Conservation (phyloP, 805 yeast species). For the Kockiozyma suomiensis region DNA sequence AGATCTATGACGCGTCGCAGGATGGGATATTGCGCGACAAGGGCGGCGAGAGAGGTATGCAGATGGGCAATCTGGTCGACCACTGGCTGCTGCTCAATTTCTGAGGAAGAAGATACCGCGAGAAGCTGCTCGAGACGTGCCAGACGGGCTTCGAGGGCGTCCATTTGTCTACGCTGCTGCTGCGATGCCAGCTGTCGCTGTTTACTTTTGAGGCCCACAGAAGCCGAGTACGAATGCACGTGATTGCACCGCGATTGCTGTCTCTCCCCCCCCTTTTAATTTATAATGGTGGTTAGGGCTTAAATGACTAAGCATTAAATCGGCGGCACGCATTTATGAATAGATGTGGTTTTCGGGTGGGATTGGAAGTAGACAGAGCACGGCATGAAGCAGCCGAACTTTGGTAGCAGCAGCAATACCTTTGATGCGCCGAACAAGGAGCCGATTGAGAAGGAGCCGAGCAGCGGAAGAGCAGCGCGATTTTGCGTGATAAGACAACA, state of each 20-base stretch:
- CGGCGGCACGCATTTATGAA: no score
- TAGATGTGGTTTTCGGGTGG: no score
- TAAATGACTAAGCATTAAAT: no score
- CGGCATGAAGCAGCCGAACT: no score
- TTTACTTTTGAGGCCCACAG: neutral
- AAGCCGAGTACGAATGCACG: neutral
- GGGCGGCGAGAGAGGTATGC: neutral
- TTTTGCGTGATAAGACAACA: neutral
- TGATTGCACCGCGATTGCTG: neutral
- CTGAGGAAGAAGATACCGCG: neutral
- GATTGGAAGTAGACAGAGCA: no score
- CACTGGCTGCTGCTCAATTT: neutral
- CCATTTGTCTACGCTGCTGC: conserved; percentile 8
- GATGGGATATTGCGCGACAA: neutral
- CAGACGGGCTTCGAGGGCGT: conserved; percentile 17
- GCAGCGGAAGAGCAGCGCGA: no score
- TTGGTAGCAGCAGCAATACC: no score
- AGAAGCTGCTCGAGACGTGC: conserved; percentile 17
- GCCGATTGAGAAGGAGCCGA: no score
- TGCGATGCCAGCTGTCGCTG: neutral
- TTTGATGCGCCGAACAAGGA: no score
- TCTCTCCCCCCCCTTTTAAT: no score
- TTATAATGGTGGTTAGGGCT: no score
- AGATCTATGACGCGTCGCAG: conserved; percentile 7
- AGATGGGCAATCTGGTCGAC: conserved; percentile 1